Evolutionary conservation across 345 rosid genomes (phyloP).

Genomic region (Salix brachista): DNA sequence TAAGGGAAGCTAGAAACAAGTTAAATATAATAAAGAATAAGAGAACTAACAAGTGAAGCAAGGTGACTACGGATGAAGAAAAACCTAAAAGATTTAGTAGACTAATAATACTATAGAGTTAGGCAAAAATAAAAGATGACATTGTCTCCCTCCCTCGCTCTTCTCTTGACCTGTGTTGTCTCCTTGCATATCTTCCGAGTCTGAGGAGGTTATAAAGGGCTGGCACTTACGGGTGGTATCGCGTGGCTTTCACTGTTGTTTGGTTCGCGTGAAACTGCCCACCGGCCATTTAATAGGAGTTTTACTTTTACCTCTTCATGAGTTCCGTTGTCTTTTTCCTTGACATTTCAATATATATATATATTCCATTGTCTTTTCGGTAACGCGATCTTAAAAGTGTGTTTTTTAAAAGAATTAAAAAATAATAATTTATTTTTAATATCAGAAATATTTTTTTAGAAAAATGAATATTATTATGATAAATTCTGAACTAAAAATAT

Average conservation of each 20-base stretch:
- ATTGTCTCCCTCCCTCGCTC: background rate
- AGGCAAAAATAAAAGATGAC: background rate
- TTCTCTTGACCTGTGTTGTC: background rate
- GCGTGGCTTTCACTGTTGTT: background rate
- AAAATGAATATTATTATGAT: too few relatives aligned
- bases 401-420: too few relatives aligned
- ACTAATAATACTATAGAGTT: background rate
- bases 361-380: too few relatives aligned
- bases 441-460: too few relatives aligned
- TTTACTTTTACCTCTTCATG: background rate
- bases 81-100: background rate
- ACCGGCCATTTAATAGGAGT: background rate
- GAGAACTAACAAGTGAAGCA: background rate
- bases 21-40: background rate
- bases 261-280: background rate
- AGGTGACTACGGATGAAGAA: background rate
- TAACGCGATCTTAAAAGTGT: too few relatives aligned
- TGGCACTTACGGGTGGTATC: background rate
- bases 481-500: too few relatives aligned
- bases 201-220: background rate
- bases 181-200: background rate
- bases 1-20: background rate
- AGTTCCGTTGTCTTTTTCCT: too few relatives aligned
- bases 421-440: too few relatives aligned
- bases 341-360: too few relatives aligned